Conservation (phyloP, 2,329 filamentous ascomycete genomes). For the Leptosphaerulina australis region DNA sequence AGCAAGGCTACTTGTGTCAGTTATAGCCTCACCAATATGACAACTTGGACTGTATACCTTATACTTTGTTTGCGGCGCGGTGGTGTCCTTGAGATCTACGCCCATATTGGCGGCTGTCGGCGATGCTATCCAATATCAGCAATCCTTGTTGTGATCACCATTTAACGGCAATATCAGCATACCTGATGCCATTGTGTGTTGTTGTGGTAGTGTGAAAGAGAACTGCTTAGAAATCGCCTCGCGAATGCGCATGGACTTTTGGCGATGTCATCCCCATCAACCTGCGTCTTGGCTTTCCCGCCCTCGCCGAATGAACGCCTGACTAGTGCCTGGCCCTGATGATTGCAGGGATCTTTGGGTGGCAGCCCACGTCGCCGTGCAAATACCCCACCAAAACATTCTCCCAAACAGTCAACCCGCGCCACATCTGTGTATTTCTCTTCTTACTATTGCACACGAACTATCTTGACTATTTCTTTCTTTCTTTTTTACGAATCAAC, state of each 20-base stretch:
- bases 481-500: conserved; percentile 12
- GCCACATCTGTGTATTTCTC: conserved; percentile 4
- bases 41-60: conserved; percentile 44
- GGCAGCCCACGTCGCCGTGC: conserved; percentile 16
- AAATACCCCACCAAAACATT: conserved; percentile 44
- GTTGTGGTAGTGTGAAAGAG: conserved; percentile 12
- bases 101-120: conserved; percentile 53
- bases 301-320: conserved; percentile 13
- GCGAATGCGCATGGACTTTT: conserved; percentile 12
- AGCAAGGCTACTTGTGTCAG: conserved; percentile 73
- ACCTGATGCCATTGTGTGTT: conserved; percentile 16
- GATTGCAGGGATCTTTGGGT: conserved; percentile 9
- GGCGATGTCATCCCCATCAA: conserved; percentile 14
- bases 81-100: conserved; percentile 51
- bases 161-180: neutral
- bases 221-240: conserved; percentile 19
- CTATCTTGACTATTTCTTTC: neutral
- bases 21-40: neutral
- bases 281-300: conserved; percentile 14
- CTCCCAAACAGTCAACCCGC: conserved; percentile 16
- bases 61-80: conserved; percentile 50
- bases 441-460: neutral
- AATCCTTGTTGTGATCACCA: neutral
- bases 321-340: conserved; percentile 2
- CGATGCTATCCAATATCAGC: conserved; percentile 28